Base-by-base conservation (phyloP, 257 asterid genomes). In the Solanum clarkiae region DNA sequence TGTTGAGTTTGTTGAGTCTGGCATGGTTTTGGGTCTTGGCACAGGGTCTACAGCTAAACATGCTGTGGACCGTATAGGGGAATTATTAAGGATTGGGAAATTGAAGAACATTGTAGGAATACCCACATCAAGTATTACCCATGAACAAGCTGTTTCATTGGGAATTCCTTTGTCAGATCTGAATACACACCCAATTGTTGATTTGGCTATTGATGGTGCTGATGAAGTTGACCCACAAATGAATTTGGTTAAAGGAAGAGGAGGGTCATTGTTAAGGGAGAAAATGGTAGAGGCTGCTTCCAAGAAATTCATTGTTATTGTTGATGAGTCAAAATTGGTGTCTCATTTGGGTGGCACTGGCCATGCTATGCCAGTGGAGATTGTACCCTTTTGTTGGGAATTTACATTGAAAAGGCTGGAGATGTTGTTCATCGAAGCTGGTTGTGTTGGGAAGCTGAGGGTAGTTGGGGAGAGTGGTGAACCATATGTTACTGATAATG, bases 31-130 rank as follows among this genome's bases (percentile, higher is more conserved):
- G 20, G 92, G 92, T 56, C 87, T 90, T 4, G 92, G 92, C 4
- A 90, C 92, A 15, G 92, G 92, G 3, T 90, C 92, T 4, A 90
- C 92, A 4, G 92, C 92, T 12, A 90, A 87, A 60, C 92, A 90
- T 49, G 91, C 91, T 79, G 87, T 90, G 49, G 90, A 62, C 13
- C 55, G 83, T 22, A 86, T 90, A 53, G 92, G 84, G 5, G 92
- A 90, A 74, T 86, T 88, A 13, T 71, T 90, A 18, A 84, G 69
- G 10, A 45, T 49, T 9, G 92, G 92, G 17, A 75, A 85, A 45
- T 80, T 90, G 86, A 75, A 49, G 70, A 87, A 87, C 54, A 82
- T 90, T 79, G 86, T 90, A 8, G 92, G 92, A 59, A 88, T 90
- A 82, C 90, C 92, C 32, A 90, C 92, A 11, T 90, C 92, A 16